Evolutionary conservation across 2,329 filamentous ascomycete genomes (phyloP).

Genomic region (Diaporthe australafricana): DNA sequence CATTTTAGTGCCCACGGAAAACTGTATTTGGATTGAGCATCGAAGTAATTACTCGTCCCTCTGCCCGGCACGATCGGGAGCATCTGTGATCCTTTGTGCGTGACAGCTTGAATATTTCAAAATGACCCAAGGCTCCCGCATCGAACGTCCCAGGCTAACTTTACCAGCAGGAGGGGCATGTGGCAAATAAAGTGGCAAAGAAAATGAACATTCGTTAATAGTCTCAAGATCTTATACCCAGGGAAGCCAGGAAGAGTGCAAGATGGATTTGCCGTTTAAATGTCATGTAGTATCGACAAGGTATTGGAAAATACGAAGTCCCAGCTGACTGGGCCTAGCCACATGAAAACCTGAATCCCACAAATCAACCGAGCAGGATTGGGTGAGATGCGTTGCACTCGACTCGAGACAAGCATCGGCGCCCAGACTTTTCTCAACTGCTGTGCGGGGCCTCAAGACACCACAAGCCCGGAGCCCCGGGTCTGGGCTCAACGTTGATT

Average conservation of each 20-base stretch:
- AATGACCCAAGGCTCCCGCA: no score
- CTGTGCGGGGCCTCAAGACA: slow-evolving; percentile 3
- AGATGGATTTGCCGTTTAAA: slow-evolving; percentile 6
- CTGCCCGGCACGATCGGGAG: background rate
- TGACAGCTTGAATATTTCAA: background rate
- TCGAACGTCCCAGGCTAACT: background rate
- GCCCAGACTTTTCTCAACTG: background rate
- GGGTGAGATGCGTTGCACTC: background rate
- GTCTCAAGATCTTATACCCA: background rate
- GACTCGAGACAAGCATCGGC: slow-evolving; percentile 4
- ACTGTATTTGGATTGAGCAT: no score
- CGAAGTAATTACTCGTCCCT: background rate
- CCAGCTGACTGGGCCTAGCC: slow-evolving; percentile 1
- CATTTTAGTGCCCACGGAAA: background rate
- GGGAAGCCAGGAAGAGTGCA: background rate
- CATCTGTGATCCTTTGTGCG: background rate
- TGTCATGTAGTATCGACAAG: background rate
- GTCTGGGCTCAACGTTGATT: background rate
- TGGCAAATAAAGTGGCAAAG: no score
- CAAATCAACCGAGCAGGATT: background rate
- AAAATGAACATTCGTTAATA: background rate
- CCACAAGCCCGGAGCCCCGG: background rate
- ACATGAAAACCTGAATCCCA: background rate
- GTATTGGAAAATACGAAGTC: background rate
- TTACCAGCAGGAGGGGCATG: background rate